Evolutionary conservation across 257 asterid species (phyloP).

Genomic region (Ophiorrhiza pumila): DNA sequence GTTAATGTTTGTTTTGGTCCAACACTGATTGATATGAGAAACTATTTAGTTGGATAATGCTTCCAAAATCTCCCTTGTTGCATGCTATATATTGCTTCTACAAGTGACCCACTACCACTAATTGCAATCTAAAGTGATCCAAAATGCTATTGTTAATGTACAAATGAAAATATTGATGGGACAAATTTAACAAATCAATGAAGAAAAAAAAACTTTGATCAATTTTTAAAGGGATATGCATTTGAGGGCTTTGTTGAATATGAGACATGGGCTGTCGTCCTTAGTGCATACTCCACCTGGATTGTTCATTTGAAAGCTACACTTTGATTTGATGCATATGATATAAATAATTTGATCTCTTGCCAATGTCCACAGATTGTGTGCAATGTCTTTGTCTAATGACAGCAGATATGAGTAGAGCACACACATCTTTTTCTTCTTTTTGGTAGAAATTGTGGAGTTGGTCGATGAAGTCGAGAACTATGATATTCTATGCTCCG

Average conservation of each 20-base stretch:
- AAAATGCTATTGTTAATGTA: constrained; percentile 1
- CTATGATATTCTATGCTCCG: too few species aligned
- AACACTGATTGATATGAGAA: not conserved
- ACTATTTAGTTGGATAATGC: not conserved
- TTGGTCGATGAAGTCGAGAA: too few species aligned
- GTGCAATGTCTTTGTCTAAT: constrained; percentile 9
- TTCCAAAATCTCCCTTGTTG: not conserved
- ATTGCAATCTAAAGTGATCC: not conserved
- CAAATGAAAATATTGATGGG: constrained; percentile 20
- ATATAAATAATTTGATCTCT: constrained; percentile 9
- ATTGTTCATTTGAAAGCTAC: not conserved
- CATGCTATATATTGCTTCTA: not conserved
- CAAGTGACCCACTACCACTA: not conserved
- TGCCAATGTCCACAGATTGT: not conserved
- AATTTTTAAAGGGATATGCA: not conserved
- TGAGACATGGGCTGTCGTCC: constrained; percentile 7
- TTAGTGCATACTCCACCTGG: not conserved
- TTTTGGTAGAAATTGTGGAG: constrained; percentile 2
- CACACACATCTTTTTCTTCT: too few species aligned
- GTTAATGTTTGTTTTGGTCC: constrained; percentile 8
- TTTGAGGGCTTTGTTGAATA: not conserved
- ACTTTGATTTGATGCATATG: not conserved
- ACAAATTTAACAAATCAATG: constrained; percentile 9
- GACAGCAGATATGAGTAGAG: constrained; percentile 3
- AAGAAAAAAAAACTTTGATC: not conserved